Base-by-base conservation (phyloP, 2,329 filamentous ascomycete species). In the Colletotrichum tofieldiae region DNA sequence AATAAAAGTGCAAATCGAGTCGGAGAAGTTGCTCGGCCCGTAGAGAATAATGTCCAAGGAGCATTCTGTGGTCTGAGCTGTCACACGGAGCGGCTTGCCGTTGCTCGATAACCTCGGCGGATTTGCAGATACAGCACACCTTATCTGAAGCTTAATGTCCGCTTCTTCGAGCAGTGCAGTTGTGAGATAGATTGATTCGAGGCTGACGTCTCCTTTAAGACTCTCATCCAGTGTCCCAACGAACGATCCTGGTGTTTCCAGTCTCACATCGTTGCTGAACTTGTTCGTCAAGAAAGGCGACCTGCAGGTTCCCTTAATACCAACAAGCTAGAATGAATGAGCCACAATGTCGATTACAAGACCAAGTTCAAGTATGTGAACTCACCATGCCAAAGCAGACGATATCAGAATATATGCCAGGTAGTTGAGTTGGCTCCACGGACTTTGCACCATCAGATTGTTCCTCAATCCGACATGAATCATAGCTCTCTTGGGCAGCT, bases 1-100 rank as follows among this genome's bases (percentile, higher is more conserved):
- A 26, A 82, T 79, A 72, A 77, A 83, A 1, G 12, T 11, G 0
- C 77, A 78, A 2, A 83, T 68, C 7, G 81, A 77, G 0, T 81
- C 77, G 0, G 77, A 77, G 6, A 81, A 47, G 0, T 75, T 73
- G 0, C 56, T 1, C 0, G 80, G 78, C 0, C 81, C 82, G 51
- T 81, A 83, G 0, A 84, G 43, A 8, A 0, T 64, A 11, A 52
- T 64, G 29, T 29, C n/a, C 29, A 55, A 29, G 1, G 39, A 54
- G 45, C 51, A 39, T 26, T 52, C 20, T 7, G 43, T 20, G 2
- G 8, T 39, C 1, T 6, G 20, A 23, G 9, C 32, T 0, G n/a
- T 5, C 23, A 11, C 29, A 2, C 14, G 14, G n/a, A 61, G 20
- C 7, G 41, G 58, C 23, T 35, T 45, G 0, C 41, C 41, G 26